phyloP scores from a whole-genome alignment of 2,329 filamentous ascomycete species.

The Knoxdaviesia proteae region DNA sequence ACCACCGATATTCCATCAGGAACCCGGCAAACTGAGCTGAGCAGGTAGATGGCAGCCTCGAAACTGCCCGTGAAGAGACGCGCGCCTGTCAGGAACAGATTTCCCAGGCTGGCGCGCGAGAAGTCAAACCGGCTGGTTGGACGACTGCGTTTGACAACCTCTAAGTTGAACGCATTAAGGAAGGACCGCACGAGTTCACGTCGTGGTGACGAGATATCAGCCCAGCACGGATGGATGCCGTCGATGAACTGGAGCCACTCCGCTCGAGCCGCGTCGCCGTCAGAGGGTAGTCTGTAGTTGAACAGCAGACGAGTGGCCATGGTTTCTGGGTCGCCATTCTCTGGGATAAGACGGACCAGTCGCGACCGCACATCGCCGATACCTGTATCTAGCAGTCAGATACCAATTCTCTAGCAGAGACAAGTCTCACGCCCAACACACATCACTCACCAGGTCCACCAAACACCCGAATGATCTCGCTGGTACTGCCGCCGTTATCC shows the following conservation, averaged over 20 bases:
- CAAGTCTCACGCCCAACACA: background rate
- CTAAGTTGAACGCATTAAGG: constrained; percentile 55
- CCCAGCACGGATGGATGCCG: constrained; percentile 59
- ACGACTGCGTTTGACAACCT: constrained; percentile 56
- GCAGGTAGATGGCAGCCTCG: constrained; percentile 77
- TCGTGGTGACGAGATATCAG: constrained; percentile 46
- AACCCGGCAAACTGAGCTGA: constrained; percentile 73
- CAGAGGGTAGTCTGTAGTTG: constrained; percentile 58
- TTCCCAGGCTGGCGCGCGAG: constrained; percentile 54
- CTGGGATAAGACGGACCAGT: constrained; percentile 73
- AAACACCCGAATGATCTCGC: constrained; percentile 83
- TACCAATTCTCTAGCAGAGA: constrained; percentile 1
- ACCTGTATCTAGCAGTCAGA: constrained; percentile 30
- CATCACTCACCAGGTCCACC: constrained; percentile 56
- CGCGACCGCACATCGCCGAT: constrained; percentile 30
- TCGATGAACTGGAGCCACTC: constrained; percentile 88
- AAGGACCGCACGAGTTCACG: constrained; percentile 59
- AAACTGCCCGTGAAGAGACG: constrained; percentile 83
- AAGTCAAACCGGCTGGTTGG: constrained; percentile 61
- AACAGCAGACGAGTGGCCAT: constrained; percentile 64
- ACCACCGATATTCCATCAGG: constrained; percentile 58
- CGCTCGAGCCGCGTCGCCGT: constrained; percentile 36
- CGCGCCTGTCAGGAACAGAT: constrained; percentile 65
- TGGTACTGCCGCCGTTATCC: constrained; percentile 87
- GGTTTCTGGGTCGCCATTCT: constrained; percentile 38